Conservation (phyloP, 805 yeast genomes). For the Cyberlindnera xylosilytica region DNA sequence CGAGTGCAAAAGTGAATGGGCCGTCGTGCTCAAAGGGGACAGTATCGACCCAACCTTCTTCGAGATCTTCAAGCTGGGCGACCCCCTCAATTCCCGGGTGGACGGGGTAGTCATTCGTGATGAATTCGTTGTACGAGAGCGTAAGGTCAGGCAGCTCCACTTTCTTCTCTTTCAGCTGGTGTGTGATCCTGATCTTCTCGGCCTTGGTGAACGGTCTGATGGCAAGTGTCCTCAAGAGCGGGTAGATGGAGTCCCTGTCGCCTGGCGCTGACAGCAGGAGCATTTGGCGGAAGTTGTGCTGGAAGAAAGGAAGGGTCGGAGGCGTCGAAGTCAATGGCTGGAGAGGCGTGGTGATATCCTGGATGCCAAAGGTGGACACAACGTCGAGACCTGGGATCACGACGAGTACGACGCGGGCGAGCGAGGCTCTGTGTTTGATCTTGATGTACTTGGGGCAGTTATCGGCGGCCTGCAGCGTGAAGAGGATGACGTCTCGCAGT, state of each 20-base stretch:
- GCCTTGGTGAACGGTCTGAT: slow-evolving; percentile 53
- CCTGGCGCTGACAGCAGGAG: slow-evolving; percentile 67
- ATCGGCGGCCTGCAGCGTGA: slow-evolving; percentile 27
- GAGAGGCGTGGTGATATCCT: not conserved
- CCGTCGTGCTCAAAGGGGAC: slow-evolving; percentile 49
- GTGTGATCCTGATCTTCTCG: slow-evolving; percentile 44
- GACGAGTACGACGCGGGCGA: slow-evolving; percentile 55
- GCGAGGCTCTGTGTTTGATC: slow-evolving; percentile 42
- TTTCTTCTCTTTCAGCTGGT: slow-evolving; percentile 29
- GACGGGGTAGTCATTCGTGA: slow-evolving; percentile 55
- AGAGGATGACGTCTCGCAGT: slow-evolving; percentile 29
- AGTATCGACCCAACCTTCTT: slow-evolving; percentile 54
- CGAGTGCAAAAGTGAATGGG: slow-evolving; percentile 71
- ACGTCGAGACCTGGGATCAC: slow-evolving; percentile 63
- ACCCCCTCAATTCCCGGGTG: slow-evolving; percentile 39
- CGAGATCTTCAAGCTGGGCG: not conserved
- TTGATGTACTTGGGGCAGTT: slow-evolving; percentile 45
- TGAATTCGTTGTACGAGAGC: slow-evolving; percentile 46
- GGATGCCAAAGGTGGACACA: slow-evolving; percentile 34
- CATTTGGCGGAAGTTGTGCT: slow-evolving; percentile 38
- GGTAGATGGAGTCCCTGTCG: slow-evolving; percentile 50
- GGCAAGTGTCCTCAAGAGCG: slow-evolving; percentile 52
- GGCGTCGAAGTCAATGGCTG: not conserved
- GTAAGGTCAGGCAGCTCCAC: slow-evolving; percentile 52
- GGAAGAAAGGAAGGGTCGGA: slow-evolving; percentile 18